Evolutionary conservation across 139 green algal genomes (phyloP).

Genomic region (Deuterostichococcus epilithicus): DNA sequence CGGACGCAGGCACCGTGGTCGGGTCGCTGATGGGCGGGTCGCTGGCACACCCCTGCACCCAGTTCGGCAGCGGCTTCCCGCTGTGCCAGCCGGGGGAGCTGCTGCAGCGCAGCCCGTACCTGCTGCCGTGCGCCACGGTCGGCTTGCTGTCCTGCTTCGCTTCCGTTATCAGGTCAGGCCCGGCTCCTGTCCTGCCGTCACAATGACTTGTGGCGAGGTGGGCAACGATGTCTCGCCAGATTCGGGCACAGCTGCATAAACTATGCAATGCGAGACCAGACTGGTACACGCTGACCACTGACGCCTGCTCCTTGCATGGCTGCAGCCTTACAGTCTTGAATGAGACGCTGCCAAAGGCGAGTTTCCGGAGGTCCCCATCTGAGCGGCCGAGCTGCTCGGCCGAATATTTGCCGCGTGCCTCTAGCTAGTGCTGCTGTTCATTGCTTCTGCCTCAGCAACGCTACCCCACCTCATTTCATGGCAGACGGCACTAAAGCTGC

Average conservation of each 20-base stretch:
- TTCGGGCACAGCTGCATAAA: too few species aligned
- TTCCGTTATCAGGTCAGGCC: background rate
- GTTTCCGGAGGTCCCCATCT: too few species aligned
- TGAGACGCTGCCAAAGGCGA: background rate
- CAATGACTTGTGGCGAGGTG: too few species aligned
- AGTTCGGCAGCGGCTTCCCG: background rate
- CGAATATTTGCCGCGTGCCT: too few species aligned
- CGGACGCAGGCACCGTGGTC: background rate
- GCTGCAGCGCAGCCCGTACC: background rate
- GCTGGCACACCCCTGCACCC: background rate
- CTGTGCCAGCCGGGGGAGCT: background rate
- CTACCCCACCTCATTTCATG: background rate
- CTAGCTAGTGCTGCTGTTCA: too few species aligned
- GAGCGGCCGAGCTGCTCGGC: too few species aligned
- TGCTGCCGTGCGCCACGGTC: background rate
- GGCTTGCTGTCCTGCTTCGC: background rate
- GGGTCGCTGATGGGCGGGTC: background rate
- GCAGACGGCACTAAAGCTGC: too few species aligned
- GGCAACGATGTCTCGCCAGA: too few species aligned
- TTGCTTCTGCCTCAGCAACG: background rate
- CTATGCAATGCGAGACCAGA: too few species aligned
- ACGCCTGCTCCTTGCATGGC: too few species aligned
- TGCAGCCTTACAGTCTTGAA: background rate
- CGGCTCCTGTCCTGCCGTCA: too few species aligned
- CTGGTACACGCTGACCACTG: too few species aligned